Conservation (phyloP, 345 rosid species). For the Aurinia saxatilis region DNA sequence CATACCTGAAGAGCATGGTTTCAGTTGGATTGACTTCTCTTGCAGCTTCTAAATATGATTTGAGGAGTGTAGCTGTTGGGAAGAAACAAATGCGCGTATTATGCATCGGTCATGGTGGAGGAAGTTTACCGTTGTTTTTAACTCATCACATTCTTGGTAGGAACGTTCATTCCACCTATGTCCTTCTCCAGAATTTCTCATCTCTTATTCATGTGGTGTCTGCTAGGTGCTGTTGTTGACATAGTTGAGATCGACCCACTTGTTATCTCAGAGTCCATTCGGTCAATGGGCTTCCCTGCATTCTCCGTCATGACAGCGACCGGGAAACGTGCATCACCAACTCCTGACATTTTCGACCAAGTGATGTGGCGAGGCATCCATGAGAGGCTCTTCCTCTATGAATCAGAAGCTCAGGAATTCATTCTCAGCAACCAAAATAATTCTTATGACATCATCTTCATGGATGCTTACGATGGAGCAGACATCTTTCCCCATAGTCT, state of each 20-base stretch:
- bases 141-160: slow-evolving; percentile 76
- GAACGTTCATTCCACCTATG: not conserved
- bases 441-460: slow-evolving; percentile 61
- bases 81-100: slow-evolving; percentile 55
- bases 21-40: slow-evolving; percentile 66
- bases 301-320: slow-evolving; percentile 46
- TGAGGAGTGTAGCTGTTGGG: slow-evolving; percentile 46
- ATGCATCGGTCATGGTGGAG: slow-evolving; percentile 94
- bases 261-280: slow-evolving; percentile 68
- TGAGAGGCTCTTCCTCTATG: slow-evolving; percentile 71
- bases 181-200: not conserved
- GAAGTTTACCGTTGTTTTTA: slow-evolving; percentile 79
- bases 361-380: slow-evolving; percentile 79
- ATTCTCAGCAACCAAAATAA: slow-evolving; percentile 31
- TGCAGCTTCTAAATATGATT: slow-evolving; percentile 49
- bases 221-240: slow-evolving; percentile 61
- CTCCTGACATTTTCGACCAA: slow-evolving; percentile 42
- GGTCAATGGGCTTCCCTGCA: slow-evolving; percentile 85
- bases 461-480: slow-evolving; percentile 94
- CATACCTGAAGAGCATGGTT: slow-evolving; percentile 88
- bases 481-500: slow-evolving; percentile 78
- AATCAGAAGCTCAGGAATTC: slow-evolving; percentile 74
- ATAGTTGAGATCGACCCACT: slow-evolving; percentile 79
- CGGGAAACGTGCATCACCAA: slow-evolving; percentile 37
- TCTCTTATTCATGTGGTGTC: not conserved